Percentiles rank a stretch among this genome's conserved stretches.
phyloP scores from a whole-genome alignment of 176 grass and related monocot genomes.

The Elaeis guineensis region DNA sequence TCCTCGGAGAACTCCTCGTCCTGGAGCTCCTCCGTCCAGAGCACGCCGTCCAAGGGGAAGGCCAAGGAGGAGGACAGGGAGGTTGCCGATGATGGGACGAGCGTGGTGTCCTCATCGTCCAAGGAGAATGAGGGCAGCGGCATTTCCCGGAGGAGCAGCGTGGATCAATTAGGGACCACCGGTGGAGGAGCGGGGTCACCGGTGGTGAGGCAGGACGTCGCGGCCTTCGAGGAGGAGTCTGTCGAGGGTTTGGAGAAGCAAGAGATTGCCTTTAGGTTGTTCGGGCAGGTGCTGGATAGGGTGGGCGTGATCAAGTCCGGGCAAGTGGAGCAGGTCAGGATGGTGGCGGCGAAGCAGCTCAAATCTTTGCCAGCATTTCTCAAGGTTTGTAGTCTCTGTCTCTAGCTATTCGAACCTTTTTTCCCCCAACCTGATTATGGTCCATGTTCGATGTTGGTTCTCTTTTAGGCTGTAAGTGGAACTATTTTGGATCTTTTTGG shows the following conservation, averaged over 20 bases:
- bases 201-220: constrained; percentile 37
- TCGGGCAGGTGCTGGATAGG: constrained; percentile 57
- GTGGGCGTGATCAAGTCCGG: constrained; percentile 35
- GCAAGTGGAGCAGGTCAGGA: constrained; percentile 54
- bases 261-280: constrained; percentile 78
- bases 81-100: constrained; percentile 9
- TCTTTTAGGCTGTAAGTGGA: no score
- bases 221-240: constrained; percentile 68
- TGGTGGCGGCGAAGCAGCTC: constrained; percentile 66
- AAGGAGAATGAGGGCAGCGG: constrained; percentile 9
- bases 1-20: constrained; percentile 16
- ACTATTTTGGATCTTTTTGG: no score
- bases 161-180: constrained; percentile 17
- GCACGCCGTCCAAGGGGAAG: constrained; percentile 57
- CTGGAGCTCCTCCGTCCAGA: constrained; percentile 20
- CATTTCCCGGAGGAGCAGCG: constrained; percentile 3
- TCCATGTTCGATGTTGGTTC: no score
- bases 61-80: constrained; percentile 45
- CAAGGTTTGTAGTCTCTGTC: constrained; percentile 39
- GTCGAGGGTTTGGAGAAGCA: constrained; percentile 68
- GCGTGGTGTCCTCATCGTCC: constrained; percentile 8
- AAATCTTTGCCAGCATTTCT: constrained; percentile 84
- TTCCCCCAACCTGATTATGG: no score
- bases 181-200: constrained; percentile 26
- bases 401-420: no score